Evolutionary conservation across 2,329 filamentous ascomycete species (phyloP).

Genomic region (Hypoxylon sp.): DNA sequence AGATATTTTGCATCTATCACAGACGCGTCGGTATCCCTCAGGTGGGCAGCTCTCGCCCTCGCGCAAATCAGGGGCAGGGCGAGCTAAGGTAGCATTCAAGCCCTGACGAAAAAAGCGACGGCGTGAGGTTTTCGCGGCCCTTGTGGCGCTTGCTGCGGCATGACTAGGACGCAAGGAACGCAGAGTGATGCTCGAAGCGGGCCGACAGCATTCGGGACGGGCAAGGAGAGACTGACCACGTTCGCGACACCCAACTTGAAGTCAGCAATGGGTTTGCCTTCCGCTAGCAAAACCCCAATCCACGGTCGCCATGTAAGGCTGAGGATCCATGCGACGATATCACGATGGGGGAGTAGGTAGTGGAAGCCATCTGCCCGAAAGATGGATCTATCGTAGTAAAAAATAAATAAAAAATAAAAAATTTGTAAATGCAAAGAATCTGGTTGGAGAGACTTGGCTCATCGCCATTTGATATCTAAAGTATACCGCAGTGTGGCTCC

Average conservation of each 20-base stretch:
- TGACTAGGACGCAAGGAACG: neutral
- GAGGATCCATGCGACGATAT: constrained; percentile 15
- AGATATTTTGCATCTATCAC: constrained; percentile 10
- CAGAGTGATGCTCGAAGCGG: constrained; percentile 14
- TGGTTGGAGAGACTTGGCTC: too few relatives aligned
- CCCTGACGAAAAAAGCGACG: constrained; percentile 13
- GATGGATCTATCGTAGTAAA: neutral
- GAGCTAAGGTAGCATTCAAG: constrained; percentile 10
- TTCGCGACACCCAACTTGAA: too few relatives aligned
- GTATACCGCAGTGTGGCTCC: too few relatives aligned
- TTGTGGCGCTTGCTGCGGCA: constrained; percentile 25
- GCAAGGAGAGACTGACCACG: too few relatives aligned
- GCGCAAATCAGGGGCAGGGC: constrained; percentile 14
- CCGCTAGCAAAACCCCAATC: too few relatives aligned
- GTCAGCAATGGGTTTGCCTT: too few relatives aligned
- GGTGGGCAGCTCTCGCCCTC: constrained; percentile 23
- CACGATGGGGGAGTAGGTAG: too few relatives aligned
- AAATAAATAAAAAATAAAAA: too few relatives aligned
- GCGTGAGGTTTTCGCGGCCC: constrained; percentile 11
- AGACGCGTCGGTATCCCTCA: constrained; percentile 27
- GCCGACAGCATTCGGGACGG: constrained; percentile 15
- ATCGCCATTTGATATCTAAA: too few relatives aligned
- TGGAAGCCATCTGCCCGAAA: constrained; percentile 22
- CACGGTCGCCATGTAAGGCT: constrained; percentile 22
- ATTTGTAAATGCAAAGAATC: too few relatives aligned